Conservation (phyloP, 176 grass and related monocot genomes). For the Thalia dealbata region DNA sequence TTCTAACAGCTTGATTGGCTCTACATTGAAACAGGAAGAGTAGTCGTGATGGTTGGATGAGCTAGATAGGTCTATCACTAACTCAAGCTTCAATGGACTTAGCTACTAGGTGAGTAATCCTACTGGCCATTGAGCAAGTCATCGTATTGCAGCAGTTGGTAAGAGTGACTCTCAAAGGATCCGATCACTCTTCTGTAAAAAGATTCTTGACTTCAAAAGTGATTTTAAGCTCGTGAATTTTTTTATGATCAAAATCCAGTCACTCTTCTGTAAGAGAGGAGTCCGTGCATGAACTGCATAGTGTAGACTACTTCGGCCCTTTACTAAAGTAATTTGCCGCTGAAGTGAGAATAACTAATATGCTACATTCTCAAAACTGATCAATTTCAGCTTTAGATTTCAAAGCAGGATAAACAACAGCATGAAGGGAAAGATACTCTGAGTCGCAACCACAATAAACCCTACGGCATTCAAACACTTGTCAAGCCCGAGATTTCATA, state of each 20-base stretch:
- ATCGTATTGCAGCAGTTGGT: not conserved
- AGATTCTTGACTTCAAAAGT: not conserved
- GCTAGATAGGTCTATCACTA: not conserved
- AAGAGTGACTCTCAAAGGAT: no score
- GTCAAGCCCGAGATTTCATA: not conserved
- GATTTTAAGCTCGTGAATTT: not conserved
- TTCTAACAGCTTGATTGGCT: no score
- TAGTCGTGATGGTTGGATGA: not conserved
- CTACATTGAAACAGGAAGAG: not conserved
- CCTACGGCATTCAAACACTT: not conserved
- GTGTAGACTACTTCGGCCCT: not conserved
- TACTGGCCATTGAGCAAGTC: not conserved
- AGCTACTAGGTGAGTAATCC: not conserved
- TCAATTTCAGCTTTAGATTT: no score
- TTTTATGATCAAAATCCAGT: not conserved
- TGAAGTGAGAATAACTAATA: not conserved
- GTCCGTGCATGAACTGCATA: not conserved
- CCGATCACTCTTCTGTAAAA: no score
- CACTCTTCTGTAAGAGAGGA: not conserved
- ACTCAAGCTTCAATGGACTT: not conserved
- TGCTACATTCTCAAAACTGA: not conserved
- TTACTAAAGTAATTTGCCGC: conserved; percentile 1
- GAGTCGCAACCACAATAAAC: not conserved
- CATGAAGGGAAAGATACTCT: not conserved
- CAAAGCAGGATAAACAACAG: no score